Conservation (phyloP, 1,284 basidiomycete species). For the Ganoderma sp. region DNA sequence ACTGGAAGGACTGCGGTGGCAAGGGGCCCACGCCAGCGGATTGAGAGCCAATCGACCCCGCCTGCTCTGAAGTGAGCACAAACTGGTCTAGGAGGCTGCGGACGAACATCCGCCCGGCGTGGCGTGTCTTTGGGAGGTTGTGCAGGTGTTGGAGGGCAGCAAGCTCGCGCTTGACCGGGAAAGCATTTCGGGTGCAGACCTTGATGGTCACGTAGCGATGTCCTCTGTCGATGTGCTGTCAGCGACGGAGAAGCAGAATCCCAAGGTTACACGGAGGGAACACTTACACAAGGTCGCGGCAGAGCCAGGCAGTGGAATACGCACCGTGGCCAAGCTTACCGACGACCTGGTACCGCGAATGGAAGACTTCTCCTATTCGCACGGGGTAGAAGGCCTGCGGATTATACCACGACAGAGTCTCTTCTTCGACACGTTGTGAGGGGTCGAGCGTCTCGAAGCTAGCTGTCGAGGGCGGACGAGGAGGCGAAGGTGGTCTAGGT, state of each 20-base stretch:
- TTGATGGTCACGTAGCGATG: slow-evolving; percentile 14
- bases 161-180: slow-evolving; percentile 13
- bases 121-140: slow-evolving; percentile 8
- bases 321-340: not conserved
- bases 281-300: not conserved
- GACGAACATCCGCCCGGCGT: slow-evolving; percentile 13
- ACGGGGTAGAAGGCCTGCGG: slow-evolving; percentile 17
- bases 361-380: slow-evolving; percentile 4
- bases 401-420: slow-evolving; percentile 13
- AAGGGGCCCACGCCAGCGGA: not conserved
- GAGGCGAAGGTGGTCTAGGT: slow-evolving; percentile 11
- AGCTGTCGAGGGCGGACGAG: slow-evolving; percentile 9
- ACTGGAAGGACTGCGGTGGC: slow-evolving; percentile 13
- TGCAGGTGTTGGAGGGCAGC: slow-evolving; percentile 10
- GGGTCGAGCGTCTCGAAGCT: slow-evolving; percentile 5
- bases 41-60: not conserved
- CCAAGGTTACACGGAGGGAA: not conserved
- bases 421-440: slow-evolving; percentile 9
- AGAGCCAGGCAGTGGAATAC: slow-evolving; percentile 10
- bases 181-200: slow-evolving; percentile 12
- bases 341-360: slow-evolving; percentile 8
- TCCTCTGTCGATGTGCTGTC: slow-evolving; percentile 6
- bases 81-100: slow-evolving; percentile 28
- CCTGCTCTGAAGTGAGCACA: slow-evolving; percentile 10
- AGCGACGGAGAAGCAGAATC: not conserved